Conservation (phyloP, 345 rosid genomes). For the Citrus cavaleriei region DNA sequence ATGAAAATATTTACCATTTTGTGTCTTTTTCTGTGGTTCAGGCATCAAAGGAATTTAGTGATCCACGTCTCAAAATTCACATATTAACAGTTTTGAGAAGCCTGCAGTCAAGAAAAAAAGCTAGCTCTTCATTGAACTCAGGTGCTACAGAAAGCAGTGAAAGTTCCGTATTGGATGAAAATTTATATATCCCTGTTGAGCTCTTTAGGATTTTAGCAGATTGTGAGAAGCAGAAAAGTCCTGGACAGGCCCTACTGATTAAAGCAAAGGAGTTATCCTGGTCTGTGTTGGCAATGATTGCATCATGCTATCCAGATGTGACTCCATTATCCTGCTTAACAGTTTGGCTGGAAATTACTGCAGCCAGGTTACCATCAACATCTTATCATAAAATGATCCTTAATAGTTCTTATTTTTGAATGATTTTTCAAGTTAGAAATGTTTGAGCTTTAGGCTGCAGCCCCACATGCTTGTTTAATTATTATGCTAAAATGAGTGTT, state of each 20-base stretch:
- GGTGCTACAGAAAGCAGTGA: conserved; percentile 45
- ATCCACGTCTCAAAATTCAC: conserved; percentile 85
- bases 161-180: conserved; percentile 50
- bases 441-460: background rate
- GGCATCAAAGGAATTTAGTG: conserved; percentile 88
- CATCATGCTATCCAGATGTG: conserved; percentile 91
- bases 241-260: conserved; percentile 75
- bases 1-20: conserved; percentile 14
- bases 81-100: conserved; percentile 76
- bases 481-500: background rate
- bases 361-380: conserved; percentile 65
- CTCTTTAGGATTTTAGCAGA: conserved; percentile 87
- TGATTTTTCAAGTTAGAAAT: background rate
- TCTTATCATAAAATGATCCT: conserved; percentile 1
- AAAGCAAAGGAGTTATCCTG: conserved; percentile 95
- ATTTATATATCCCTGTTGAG: conserved; percentile 60
- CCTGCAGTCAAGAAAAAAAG: conserved; percentile 70
- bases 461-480: background rate
- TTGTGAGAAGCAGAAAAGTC: conserved; percentile 77
- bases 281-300: conserved; percentile 94
- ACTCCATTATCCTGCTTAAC: conserved; percentile 79
- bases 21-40: conserved; percentile 28
- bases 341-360: conserved; percentile 98
- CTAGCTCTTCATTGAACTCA: conserved; percentile 39
- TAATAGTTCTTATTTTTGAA: background rate